A percentile compares a stretch with the other conserved stretches of the same genome.
Conservation (phyloP, 129 eudicot genomes). For the Artemisia argyi region DNA sequence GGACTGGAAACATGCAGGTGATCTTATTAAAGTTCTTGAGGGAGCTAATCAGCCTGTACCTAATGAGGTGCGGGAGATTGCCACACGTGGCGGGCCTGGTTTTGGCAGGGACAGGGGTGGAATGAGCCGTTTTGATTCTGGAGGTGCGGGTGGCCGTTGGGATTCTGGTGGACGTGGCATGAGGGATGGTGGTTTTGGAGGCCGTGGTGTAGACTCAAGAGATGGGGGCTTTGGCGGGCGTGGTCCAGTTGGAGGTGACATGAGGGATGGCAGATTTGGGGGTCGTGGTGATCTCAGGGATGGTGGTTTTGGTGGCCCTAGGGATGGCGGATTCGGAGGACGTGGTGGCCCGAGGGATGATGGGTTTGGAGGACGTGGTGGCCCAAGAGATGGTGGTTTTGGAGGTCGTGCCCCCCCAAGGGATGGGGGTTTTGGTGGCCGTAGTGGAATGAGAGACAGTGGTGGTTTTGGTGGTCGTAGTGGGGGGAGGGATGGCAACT, state of each 20-base stretch:
- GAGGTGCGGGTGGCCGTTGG: too few species aligned
- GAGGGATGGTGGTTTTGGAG: constrained; percentile 47
- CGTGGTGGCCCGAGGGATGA: constrained; percentile 76
- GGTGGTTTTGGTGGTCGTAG: constrained; percentile 16
- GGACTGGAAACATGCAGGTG: constrained; percentile 87
- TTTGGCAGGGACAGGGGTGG: constrained; percentile 61
- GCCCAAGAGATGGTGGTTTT: constrained; percentile 41
- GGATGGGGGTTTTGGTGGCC: constrained; percentile 40
- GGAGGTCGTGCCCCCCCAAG: constrained; percentile 43
- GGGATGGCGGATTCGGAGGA: constrained; percentile 45
- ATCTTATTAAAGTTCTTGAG: constrained; percentile 77
- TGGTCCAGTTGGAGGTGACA: constrained; percentile 33
- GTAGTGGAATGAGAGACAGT: constrained; percentile 23
- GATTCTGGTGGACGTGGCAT: constrained; percentile 54
- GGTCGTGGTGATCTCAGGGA: constrained; percentile 71
- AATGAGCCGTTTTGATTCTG: constrained; percentile 10
- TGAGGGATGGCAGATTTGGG: constrained; percentile 61
- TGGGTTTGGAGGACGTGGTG: constrained; percentile 77
- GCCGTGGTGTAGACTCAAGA: constrained; percentile 39
- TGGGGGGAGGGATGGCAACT: constrained; percentile 17
- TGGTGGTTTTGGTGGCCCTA: constrained; percentile 42
- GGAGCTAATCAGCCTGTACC: constrained; percentile 94
- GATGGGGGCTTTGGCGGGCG: constrained; percentile 40
- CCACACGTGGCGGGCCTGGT: constrained; percentile 75
- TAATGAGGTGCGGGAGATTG: constrained; percentile 67